Evolutionary conservation across 2,329 filamentous ascomycete genomes (phyloP).

Genomic region (Colletotrichum sp.): DNA sequence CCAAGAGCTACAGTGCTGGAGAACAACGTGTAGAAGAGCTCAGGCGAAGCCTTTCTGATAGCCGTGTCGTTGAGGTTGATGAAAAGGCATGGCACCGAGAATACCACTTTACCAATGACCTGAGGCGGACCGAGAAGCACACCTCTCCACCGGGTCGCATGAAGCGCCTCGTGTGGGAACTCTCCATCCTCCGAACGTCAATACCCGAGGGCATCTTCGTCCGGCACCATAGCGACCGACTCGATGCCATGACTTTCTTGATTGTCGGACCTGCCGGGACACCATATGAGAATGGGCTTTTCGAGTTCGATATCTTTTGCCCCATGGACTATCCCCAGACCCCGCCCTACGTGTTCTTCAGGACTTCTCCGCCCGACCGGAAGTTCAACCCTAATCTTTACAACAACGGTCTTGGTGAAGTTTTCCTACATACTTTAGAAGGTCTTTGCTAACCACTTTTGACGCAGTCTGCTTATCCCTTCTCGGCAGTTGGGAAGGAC

Average conservation of each 20-base stretch:
- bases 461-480: slow-evolving; percentile 52
- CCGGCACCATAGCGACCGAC: slow-evolving; percentile 45
- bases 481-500: slow-evolving; percentile 53
- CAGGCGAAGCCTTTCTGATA: not conserved
- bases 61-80: not conserved
- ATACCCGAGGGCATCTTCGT: slow-evolving; percentile 58
- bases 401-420: slow-evolving; percentile 46
- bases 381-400: slow-evolving; percentile 56
- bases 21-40: not conserved
- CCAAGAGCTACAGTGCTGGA: not conserved
- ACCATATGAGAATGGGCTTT: slow-evolving; percentile 59
- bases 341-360: slow-evolving; percentile 41
- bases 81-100: not conserved
- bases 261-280: slow-evolving; percentile 55
- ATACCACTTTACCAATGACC: not conserved
- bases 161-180: slow-evolving; percentile 50
- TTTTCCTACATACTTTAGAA: slow-evolving; percentile 15
- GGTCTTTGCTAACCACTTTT: not conserved
- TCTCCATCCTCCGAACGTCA: slow-evolving; percentile 47
- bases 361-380: slow-evolving; percentile 46
- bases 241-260: slow-evolving; percentile 55
- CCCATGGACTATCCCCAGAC: slow-evolving; percentile 41
- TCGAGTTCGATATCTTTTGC: slow-evolving; percentile 59
- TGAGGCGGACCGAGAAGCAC: not conserved
- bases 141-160: slow-evolving; percentile 36